Evolutionary conservation across 768 basidiomycete species (phyloP).

Genomic region (Russula griseocarnosa): DNA sequence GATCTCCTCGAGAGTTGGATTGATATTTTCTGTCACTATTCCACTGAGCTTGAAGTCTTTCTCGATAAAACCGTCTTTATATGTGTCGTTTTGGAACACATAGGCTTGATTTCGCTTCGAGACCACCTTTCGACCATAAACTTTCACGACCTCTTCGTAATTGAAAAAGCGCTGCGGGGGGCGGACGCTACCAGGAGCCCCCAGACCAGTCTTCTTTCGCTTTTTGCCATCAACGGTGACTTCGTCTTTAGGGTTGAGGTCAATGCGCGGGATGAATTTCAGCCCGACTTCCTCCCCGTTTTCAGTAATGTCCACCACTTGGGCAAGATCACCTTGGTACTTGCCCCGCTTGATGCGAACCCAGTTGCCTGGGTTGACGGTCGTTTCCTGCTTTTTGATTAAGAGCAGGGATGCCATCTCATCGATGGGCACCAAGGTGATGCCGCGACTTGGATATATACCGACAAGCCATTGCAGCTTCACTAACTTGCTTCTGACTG

Average conservation of each 20-base stretch:
- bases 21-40: conserved; percentile 80
- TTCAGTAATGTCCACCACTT: conserved; percentile 91
- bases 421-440: conserved; percentile 86
- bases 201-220: conserved; percentile 59
- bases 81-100: conserved; percentile 91
- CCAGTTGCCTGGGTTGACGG: conserved; percentile 85
- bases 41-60: conserved; percentile 87
- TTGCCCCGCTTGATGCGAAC: conserved; percentile 92
- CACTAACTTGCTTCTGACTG: conserved; percentile 76
- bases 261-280: conserved; percentile 96
- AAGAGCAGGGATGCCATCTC: conserved; percentile 97
- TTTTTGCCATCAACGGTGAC: conserved; percentile 64
- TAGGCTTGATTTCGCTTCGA: conserved; percentile 69
- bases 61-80: conserved; percentile 91
- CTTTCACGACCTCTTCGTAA: conserved; percentile 84
- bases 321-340: conserved; percentile 91
- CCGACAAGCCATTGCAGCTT: conserved; percentile 93
- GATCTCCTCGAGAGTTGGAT: conserved; percentile 95
- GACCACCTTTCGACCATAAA: conserved; percentile 75
- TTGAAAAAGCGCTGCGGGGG: conserved; percentile 93
- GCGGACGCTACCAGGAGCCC: conserved; percentile 53
- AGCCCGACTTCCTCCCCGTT: conserved; percentile 90
- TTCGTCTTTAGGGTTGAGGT: conserved; percentile 87
- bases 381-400: conserved; percentile 91
- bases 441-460: conserved; percentile 78